These are phyloP conservation scores for Nakazawaea sp. DNA, from an alignment of 805 yeast species.

Conservation along the genomic window DNA sequence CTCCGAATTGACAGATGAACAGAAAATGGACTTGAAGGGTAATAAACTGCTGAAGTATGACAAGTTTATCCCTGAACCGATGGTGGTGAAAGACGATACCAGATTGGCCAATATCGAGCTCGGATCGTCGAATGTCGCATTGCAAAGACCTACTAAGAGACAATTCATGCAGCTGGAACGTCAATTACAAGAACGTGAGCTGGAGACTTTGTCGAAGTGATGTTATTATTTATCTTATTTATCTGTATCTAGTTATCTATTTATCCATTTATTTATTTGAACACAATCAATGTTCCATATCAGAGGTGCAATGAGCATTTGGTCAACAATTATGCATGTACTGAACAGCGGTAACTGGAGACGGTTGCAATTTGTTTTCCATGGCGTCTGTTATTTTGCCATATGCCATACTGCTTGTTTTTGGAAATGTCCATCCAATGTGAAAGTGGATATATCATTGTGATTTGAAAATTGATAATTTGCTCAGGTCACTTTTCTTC, in stretches of 20 bases:
- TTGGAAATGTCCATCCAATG: too few species aligned
- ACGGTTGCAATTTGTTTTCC: too few species aligned
- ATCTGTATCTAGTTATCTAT: conserved; percentile 2
- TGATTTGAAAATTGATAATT: too few species aligned
- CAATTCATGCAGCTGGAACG: conserved; percentile 74
- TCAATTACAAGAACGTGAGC: conserved; percentile 57
- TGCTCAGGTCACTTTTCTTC: too few species aligned
- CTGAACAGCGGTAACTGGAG: too few species aligned
- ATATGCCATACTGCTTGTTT: too few species aligned
- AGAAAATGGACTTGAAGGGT: conserved; percentile 53
- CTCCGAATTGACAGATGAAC: conserved; percentile 45
- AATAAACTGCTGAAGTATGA: conserved; percentile 29
- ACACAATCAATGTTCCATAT: conserved; percentile 1
- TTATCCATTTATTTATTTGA: conserved; percentile 4
- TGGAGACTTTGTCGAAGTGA: conserved; percentile 17
- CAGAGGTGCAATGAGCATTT: background rate
- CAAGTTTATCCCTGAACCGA: background rate
- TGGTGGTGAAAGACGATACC: background rate
- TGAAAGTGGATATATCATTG: too few species aligned
- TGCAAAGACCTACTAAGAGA: conserved; percentile 63
- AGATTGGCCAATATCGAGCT: background rate
- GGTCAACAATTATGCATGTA: background rate
- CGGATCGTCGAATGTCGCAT: conserved; percentile 23
- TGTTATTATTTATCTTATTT: conserved; percentile 13
- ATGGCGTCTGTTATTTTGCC: too few species aligned